A percentile compares a stretch with the other conserved stretches of the same genome.
Conservation (phyloP, 441 rosid genomes). For the Pelargonium australe region DNA sequence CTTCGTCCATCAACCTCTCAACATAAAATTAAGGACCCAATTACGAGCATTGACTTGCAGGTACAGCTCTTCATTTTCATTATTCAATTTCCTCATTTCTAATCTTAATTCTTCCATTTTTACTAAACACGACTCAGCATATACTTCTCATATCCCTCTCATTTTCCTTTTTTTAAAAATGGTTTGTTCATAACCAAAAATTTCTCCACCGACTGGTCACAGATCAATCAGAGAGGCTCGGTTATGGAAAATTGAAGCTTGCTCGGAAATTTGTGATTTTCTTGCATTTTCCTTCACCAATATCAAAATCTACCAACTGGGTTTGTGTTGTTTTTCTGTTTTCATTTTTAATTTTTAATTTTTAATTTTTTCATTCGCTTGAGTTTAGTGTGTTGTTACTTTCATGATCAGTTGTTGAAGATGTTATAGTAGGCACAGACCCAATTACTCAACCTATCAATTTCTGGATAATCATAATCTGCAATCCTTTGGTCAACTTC, state of each 20-base stretch:
- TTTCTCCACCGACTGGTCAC: background rate
- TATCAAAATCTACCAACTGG: background rate
- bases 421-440: background rate
- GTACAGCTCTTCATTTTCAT: background rate
- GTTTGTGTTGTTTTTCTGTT: constrained; percentile 1
- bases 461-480: background rate
- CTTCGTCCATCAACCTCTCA: constrained; percentile 2
- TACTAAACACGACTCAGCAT: background rate
- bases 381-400: background rate
- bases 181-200: too few species aligned
- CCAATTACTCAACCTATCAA: background rate
- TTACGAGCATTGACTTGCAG: constrained; percentile 5
- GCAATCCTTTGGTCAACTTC: background rate
- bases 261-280: background rate
- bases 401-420: background rate
- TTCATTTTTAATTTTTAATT: too few species aligned
- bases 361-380: too few species aligned
- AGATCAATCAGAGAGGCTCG: background rate
- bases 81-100: background rate
- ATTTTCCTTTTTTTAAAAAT: too few species aligned
- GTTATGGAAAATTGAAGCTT: background rate
- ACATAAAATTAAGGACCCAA: background rate
- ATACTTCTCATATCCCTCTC: background rate
- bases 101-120: background rate
- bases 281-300: background rate